Base-by-base conservation (phyloP, 305 asterid species). In the Galium porrigens region DNA sequence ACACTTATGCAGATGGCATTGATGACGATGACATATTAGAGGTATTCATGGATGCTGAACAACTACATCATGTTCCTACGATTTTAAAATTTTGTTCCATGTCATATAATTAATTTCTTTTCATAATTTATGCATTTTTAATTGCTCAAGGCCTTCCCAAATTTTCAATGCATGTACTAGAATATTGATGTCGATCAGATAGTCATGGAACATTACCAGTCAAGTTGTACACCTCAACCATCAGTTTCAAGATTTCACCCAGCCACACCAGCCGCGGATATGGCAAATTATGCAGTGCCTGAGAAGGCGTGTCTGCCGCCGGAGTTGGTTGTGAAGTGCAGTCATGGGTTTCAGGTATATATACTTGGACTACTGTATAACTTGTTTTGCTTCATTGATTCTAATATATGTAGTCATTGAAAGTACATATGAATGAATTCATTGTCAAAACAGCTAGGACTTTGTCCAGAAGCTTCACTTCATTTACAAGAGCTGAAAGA, bases 401-500 rank as follows among this genome's bases (percentile, higher is more conserved):
- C 22, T 33, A 39, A 15, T 63, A 52, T 66, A 44, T 70, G 65
- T 36, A 15, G 39, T 63, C 20, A 27, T 46, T 14, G 46, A 52
- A 27, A 58, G 44, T 69, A 76, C 75, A 71, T 65, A 77, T 53
- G 63, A 71, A 36, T 62, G 68, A 64, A 25, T 51, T 61, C 62
- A 53, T 56, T 63, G 61, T 63, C 76, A 72, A 68, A 77, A 76
- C 89, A 92, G 99, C 82, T 92, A 55, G 97, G 95, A 64, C 78
- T 77, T 77, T 92, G 99, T 76, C 87, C 95, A 41, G 87, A 85
- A 74, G 96, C 94, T 75, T 76, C 81, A 76, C 65, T 61, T 59
- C 99, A 92, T 81, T 82, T 92, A 67, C 92, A 87, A 76, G 82
- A 73, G 30, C 72, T 92, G 86, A 92, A 92, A 82, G 97, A 89